These are phyloP conservation scores for Neurospora sp. DNA, from an alignment of 495 filamentous ascomycete species.

Conservation along the genomic window DNA sequence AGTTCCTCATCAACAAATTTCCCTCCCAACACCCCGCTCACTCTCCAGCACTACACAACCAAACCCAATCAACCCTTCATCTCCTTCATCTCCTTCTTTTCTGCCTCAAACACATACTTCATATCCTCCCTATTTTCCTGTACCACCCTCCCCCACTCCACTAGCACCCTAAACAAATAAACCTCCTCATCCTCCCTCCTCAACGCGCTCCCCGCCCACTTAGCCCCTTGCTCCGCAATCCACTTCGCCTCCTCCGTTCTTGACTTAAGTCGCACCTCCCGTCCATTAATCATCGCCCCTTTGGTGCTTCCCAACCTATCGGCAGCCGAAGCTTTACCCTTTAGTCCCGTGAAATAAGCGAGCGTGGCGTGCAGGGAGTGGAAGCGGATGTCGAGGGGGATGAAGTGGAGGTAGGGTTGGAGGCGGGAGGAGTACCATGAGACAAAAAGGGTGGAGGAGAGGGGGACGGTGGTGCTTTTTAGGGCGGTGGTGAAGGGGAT, in stretches of 20 bases:
- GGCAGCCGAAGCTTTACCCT: constrained; percentile 1
- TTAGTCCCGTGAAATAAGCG: constrained; percentile 48
- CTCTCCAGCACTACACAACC: neutral
- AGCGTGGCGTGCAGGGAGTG: constrained; percentile 56
- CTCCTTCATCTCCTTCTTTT: neutral
- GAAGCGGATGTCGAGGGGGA: constrained; percentile 60
- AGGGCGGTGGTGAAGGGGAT: constrained; percentile 37
- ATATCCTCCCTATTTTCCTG: constrained; percentile 52
- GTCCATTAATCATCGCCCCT: constrained; percentile 35
- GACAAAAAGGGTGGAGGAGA: constrained; percentile 55
- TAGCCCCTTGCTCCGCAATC: constrained; percentile 58
- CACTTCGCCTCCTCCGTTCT: constrained; percentile 31
- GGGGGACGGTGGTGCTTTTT: constrained; percentile 43
- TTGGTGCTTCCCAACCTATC: neutral
- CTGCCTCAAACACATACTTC: constrained; percentile 30
- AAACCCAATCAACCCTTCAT: neutral
- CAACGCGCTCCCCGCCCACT: constrained; percentile 56
- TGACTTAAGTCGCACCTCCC: constrained; percentile 25
- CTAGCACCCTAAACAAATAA: constrained; percentile 65
- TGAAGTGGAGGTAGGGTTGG: constrained; percentile 67
- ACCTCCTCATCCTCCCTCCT: constrained; percentile 76
- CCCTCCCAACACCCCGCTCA: neutral
- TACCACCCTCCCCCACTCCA: constrained; percentile 64
- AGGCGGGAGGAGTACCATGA: constrained; percentile 69
- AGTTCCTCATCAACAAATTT: neutral